Base-by-base conservation (phyloP, 148 eudicot species). In the Limonium bicolor region DNA sequence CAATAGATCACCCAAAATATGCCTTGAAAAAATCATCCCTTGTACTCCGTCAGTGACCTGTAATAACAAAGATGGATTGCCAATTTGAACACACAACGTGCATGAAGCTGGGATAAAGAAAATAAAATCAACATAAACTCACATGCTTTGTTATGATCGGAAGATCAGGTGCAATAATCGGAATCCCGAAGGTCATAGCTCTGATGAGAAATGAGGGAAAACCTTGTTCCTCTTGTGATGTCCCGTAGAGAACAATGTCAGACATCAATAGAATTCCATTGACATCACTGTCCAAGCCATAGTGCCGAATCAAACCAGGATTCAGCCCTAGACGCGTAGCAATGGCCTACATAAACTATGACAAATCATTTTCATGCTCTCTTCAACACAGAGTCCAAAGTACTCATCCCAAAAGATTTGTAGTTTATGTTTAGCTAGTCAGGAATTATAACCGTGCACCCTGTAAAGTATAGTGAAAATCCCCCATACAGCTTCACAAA, bases 101-200 rank as follows among this genome's bases (percentile, higher is more conserved):
- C 27, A 20, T 26, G 12, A 35, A 27, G 33, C 23, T 46, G 32
- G 4, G 39, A 29, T n/a, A n/a, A n/a, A 27, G 7, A 30, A 3
- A 42, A 55, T 47, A 20, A 36, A 30, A 15, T 9, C 64, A 45
- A 38, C 34, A 25, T 17, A 13, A 45, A 73, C 97, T 59, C 61
- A 90, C 97, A 65, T 90, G 61, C 68, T 60, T 75, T 42, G 56
- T 64, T 29, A 85, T 73, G 54, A 69, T 71, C 46, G 79, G 81
- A 77, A 66, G 60, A 54, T 80, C 93, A 35, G 95, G 93, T 17
- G 82, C 87, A 56, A 80, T 46, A 10, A 80, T 36, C 20, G 97
- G 97, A 49, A 80, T 67, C 14, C 80, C 95, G 47, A 84, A 73
- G 47, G 93, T 63, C 97, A 90, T 72, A 35, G 93, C 85, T 75